Conservation (phyloP, 441 rosid species). For the Mallotus japonicus region DNA sequence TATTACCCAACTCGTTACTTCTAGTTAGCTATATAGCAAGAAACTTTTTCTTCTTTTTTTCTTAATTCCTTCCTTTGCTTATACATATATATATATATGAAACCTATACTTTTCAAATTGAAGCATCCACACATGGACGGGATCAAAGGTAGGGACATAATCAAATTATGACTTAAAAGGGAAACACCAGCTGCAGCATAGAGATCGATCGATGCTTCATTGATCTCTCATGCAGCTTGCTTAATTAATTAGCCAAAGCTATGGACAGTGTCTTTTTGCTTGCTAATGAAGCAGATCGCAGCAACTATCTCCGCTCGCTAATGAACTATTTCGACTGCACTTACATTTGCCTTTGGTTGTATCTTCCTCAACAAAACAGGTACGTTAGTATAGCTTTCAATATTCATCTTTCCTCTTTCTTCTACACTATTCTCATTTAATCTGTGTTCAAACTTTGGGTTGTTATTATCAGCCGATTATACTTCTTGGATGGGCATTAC, state of each 20-base stretch:
- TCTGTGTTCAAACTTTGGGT: neutral
- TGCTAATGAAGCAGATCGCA: slow-evolving; percentile 36
- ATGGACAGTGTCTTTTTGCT: slow-evolving; percentile 65
- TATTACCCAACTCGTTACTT: neutral
- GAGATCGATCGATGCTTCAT: slow-evolving; percentile 8
- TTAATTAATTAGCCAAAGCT: neutral
- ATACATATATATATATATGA: neutral
- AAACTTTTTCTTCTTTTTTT: slow-evolving; percentile 17
- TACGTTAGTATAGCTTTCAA: slow-evolving; percentile 18
- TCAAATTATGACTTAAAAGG: slow-evolving; percentile 4
- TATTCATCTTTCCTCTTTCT: neutral
- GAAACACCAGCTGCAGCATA: slow-evolving; percentile 3
- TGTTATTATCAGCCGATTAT: slow-evolving; percentile 38
- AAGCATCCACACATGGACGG: neutral
- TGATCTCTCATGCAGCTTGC: slow-evolving; percentile 11
- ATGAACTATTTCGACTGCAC: slow-evolving; percentile 47
- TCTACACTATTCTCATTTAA: no score
- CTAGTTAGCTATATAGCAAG: neutral
- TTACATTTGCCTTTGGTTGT: slow-evolving; percentile 80
- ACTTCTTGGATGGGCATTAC: slow-evolving; percentile 51
- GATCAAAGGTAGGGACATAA: slow-evolving; percentile 8
- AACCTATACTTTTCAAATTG: slow-evolving; percentile 7
- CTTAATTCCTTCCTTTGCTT: neutral
- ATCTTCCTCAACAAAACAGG: slow-evolving; percentile 47
- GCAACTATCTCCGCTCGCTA: slow-evolving; percentile 43